These are phyloP conservation scores for Saccharomycopsis capsularis DNA, from an alignment of 805 yeast species.

Conservation along the genomic window DNA sequence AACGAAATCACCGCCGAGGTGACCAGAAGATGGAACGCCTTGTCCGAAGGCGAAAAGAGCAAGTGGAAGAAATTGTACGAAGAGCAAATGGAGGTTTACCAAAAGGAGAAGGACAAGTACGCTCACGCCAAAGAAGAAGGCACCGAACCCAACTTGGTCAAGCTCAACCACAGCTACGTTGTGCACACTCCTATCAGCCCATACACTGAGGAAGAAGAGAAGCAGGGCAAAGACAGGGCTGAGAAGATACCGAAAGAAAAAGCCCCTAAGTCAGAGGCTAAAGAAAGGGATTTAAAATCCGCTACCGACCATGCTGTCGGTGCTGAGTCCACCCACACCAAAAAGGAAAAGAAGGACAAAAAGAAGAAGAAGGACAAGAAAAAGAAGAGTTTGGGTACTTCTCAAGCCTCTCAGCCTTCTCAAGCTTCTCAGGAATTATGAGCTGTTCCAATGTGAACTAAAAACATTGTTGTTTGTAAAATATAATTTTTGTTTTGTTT, in stretches of 20 bases:
- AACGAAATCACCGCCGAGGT: conserved; percentile 75
- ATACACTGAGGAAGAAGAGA: conserved; percentile 14
- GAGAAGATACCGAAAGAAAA: background rate
- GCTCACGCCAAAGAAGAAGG: conserved; percentile 29
- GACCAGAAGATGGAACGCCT: conserved; percentile 69
- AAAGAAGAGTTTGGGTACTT: background rate
- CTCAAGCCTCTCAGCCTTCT: background rate
- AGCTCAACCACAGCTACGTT: conserved; percentile 12
- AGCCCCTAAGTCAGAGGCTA: background rate
- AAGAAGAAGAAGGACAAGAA: conserved; percentile 9
- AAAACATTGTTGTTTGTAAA: background rate
- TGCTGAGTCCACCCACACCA: no score
- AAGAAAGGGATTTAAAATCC: background rate
- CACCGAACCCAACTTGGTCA: conserved; percentile 12
- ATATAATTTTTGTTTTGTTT: no score
- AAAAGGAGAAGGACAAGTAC: conserved; percentile 39
- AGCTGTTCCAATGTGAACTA: background rate
- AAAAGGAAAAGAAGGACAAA: conserved; percentile 11
- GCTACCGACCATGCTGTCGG: background rate
- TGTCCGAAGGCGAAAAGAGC: conserved; percentile 62
- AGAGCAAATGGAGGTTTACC: conserved; percentile 39
- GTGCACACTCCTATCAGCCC: conserved; percentile 17
- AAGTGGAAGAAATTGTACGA: conserved; percentile 58
- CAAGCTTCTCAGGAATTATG: background rate
- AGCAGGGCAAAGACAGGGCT: conserved; percentile 13